Evolutionary conservation across 2,329 filamentous ascomycete species (phyloP), one percentile per base, ranked within the genome.

Genomic region (Rasamsonia emersonii): DNA sequence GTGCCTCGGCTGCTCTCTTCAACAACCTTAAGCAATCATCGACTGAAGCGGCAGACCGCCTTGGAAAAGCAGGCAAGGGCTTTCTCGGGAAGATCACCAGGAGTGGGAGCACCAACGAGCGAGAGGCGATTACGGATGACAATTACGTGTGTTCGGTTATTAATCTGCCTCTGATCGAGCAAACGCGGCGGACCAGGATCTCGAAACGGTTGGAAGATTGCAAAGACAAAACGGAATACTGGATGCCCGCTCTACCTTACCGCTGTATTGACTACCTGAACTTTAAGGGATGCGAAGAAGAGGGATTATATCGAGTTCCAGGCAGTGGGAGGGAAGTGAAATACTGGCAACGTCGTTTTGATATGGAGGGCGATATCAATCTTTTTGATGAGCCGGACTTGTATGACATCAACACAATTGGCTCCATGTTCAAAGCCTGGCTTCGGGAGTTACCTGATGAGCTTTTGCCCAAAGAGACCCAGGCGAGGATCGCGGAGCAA

Each of bases 161-260:
- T 54, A 93, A 91, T 49, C 67, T 83, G 30, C 86, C 86, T 1
- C 65, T 96, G 18, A 71, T 93, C 16, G 82, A 94, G 54, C 89
- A 96, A 61, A 88, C 88, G 5, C 77, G 89, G n/a, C 68, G 79
- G 42, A 95, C 89, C 0, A 75, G 89, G 41, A 95, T 96, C 53
- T 93, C 86, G 5, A 93, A 89, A 59, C 77, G 82, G 18, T 66
- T 96, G 25, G 85, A 93, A 51, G 77, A 83, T 39, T 94, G 88
- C 7, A 76, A 80, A 40, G 89, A 96, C 53, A 95, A 95, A 68
- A 96, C 89, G 0, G 89, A 95, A 52, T 96, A 93, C 53, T 96
- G 89, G 89, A 94, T 96, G 88, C 89, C 89, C 9, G 84, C 86
- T 5, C 79, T 96, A 37, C 88, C 89, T 1, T 95, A 89, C 82